Conservation (phyloP, 73 alveolate genomes). For the Tetrahymena elliotti region DNA sequence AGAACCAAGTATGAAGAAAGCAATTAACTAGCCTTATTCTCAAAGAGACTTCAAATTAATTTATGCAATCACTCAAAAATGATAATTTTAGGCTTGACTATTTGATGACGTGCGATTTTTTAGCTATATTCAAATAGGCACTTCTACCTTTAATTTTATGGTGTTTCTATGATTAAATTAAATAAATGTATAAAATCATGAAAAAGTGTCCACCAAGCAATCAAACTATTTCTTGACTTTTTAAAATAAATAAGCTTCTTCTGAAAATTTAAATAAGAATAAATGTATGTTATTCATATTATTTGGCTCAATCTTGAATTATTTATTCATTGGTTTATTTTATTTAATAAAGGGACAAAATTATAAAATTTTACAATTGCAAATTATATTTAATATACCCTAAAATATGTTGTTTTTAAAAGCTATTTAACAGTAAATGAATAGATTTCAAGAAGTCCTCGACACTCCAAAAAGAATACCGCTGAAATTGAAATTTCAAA, state of each 20-base stretch:
- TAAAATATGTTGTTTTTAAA: background rate
- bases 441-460: background rate
- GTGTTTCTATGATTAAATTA: too few relatives aligned
- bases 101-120: background rate
- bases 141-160: too few relatives aligned
- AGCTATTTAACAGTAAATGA: background rate
- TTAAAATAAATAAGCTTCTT: background rate
- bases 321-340: too few relatives aligned
- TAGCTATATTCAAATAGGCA: background rate
- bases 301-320: background rate
- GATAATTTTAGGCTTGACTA: background rate
- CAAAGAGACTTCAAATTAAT: background rate
- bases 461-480: background rate
- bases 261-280: background rate
- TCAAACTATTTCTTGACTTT: background rate
- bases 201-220: too few relatives aligned
- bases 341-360: background rate
- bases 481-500: too few relatives aligned
- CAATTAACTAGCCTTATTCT: background rate
- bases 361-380: background rate
- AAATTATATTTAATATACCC: background rate
- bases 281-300: background rate
- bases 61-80: background rate
- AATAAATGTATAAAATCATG: background rate
- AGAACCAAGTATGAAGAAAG: background rate